Base-by-base conservation (phyloP, 106 monocot species). In the Allium cepa region DNA sequence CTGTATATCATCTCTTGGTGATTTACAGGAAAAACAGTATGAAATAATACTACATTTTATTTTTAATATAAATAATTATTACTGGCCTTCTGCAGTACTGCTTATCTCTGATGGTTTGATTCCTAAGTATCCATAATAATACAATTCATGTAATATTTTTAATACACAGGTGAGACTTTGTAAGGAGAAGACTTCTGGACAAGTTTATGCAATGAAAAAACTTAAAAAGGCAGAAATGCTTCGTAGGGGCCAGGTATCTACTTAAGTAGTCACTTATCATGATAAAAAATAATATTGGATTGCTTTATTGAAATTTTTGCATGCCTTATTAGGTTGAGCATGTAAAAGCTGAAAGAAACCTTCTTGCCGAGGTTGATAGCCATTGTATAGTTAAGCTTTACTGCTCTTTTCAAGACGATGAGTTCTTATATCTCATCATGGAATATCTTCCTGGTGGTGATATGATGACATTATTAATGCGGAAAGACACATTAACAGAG, bases 401-500 rank as follows among this genome's bases (percentile, higher is more conserved):
- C 64, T 90, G 85, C 62, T 90, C 89, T 61, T 90, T 90, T 63
- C 89, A 90, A 85, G 89, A 90, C 73, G 80, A 90, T 5, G 85
- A 90, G 72, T 90, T 53, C 76, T 75, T 90, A 46, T 90, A 90
- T 80, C 88, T 89, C 61, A 85, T 90, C 50, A 90, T 90, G 89
- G 89, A 90, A 69, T 90, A 90, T 71, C 85, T 90, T 67, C 89
- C 89, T 68, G 89, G 89, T 69, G 89, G 89, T 67, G 89, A 90
- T 48, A 85, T 90, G 89, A 90, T 90, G 89, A 90, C 89, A 47
- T 71, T 90, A 53, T 77, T 90, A 26, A 90, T 90, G 89, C 84
- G 88, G 57, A 90, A 90, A 65, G 89, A 90, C 48, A 90, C 76
- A 7, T 75, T 90, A 28, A 78, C 85, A 11, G 89, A 85, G 75